These are phyloP conservation scores for Fusarium devonianum DNA, from an alignment of 2,329 filamentous ascomycete genomes.

Conservation along the genomic window DNA sequence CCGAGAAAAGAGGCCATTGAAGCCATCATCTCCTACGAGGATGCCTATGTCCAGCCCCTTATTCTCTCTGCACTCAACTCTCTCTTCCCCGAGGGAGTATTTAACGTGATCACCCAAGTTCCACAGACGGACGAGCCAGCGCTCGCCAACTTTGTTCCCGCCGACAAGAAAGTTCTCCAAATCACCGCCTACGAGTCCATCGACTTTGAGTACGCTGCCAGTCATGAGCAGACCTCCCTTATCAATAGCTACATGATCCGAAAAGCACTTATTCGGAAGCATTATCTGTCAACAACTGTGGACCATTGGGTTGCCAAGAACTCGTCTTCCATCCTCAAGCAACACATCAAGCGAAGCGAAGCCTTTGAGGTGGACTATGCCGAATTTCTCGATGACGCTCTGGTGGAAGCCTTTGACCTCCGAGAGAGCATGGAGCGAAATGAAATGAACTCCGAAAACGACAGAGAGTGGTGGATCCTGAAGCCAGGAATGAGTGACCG, in stretches of 20 bases:
- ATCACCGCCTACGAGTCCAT: slow-evolving; percentile 87
- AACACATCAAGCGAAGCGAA: slow-evolving; percentile 78
- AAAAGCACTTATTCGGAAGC: slow-evolving; percentile 95
- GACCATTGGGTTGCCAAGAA: slow-evolving; percentile 87
- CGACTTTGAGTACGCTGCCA: slow-evolving; percentile 78
- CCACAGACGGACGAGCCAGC: slow-evolving; percentile 44
- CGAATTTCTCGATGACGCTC: slow-evolving; percentile 92
- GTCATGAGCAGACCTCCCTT: slow-evolving; percentile 67
- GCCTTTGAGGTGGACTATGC: slow-evolving; percentile 96
- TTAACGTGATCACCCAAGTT: slow-evolving; percentile 62
- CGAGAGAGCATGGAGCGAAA: slow-evolving; percentile 79
- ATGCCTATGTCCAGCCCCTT: slow-evolving; percentile 87
- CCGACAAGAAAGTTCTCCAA: slow-evolving; percentile 67
- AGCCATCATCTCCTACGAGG: slow-evolving; percentile 83
- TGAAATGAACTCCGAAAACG: slow-evolving; percentile 42
- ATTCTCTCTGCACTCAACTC: slow-evolving; percentile 75
- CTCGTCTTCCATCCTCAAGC: slow-evolving; percentile 71
- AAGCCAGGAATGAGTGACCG: slow-evolving; percentile 98
- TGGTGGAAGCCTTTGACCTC: slow-evolving; percentile 89
- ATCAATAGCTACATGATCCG: slow-evolving; percentile 94
- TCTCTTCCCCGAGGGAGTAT: slow-evolving; percentile 62
- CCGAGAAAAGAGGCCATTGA: slow-evolving; percentile 50
- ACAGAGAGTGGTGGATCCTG: slow-evolving; percentile 92
- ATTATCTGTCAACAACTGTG: slow-evolving; percentile 86
- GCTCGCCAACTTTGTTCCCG: slow-evolving; percentile 48